Base-by-base conservation (phyloP, 1,284 basidiomycete genomes). In the Sanghuangporus baumii region DNA sequence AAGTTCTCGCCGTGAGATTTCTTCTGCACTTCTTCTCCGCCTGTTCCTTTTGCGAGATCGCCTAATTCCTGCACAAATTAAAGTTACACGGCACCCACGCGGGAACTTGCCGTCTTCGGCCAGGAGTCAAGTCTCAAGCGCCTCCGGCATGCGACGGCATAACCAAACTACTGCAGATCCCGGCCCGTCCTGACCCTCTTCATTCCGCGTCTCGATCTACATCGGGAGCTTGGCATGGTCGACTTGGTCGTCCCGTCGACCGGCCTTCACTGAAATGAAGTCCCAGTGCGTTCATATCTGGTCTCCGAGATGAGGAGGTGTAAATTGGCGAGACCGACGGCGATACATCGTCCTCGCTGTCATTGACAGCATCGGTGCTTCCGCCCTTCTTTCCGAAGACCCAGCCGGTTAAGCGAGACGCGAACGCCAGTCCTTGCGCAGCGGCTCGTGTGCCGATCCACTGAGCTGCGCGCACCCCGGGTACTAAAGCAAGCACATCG, bases 401-500 rank as follows among this genome's bases (percentile, higher is more conserved):
- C 63, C 65, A 61, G 4, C 50, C 55, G 37, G 59, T 65, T n/a
- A 66, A 16, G 23, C 58, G 56, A 67, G 73, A 46, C 26, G 74
- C 67, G 61, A 76, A 81, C 20, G 81, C 79, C 57, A 90, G 72
- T 20, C 82, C 79, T 60, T 77, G 77, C 20, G 84, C 88, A 1
- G 82, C 76, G 20, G 87, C 72, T 43, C 89, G 79, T 51, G 83
- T 79, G 51, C 78, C 77, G 50, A 89, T 76, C 87, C 88, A 91
- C 66, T 88, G 83, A 1, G 80, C 79, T 47, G 86, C 72, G 6
- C 81, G 79, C 66, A 84, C 79, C 3, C 89, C 88, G 4, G 89
- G 89, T 7, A 90, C 71, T 50, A 91, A 79, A 37, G 82, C 83
- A 67, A 88, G 75, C 64, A 89, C 76, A 68, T 90, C 88, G 70